Conservation (phyloP, 805 yeast species). For the Ogataea philodendri region DNA sequence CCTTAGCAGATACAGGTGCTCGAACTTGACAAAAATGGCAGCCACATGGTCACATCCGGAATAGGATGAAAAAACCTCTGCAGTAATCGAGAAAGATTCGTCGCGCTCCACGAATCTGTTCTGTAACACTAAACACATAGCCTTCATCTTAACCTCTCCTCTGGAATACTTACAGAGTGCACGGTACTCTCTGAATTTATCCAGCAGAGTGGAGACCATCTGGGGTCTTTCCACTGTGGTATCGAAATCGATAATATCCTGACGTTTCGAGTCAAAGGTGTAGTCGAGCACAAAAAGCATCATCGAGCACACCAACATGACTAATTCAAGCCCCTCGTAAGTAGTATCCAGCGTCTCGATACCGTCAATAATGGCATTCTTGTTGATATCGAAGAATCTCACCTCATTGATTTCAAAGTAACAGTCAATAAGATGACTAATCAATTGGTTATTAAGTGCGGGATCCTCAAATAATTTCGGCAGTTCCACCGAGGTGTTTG, state of each 20-base stretch:
- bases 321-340: constrained; percentile 17
- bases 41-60: constrained; percentile 3
- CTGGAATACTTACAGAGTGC: constrained; percentile 10
- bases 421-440: constrained; percentile 5
- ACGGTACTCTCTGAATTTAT: constrained; percentile 13
- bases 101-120: constrained; percentile 11
- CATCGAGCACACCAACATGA: constrained; percentile 18
- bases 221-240: constrained; percentile 1
- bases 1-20: constrained; percentile 15
- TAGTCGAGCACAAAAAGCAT: constrained; percentile 11
- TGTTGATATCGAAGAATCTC: constrained; percentile 10
- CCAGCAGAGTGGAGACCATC: constrained; percentile 4
- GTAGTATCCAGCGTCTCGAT: constrained; percentile 7
- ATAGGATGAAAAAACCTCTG: constrained; percentile 16
- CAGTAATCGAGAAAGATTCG: constrained; percentile 2
- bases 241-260: constrained; percentile 2
- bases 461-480: constrained; percentile 14
- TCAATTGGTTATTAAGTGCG: constrained; percentile 6
- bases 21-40: constrained; percentile 9
- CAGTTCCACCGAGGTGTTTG: constrained; percentile 12
- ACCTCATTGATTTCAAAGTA: constrained; percentile 7
- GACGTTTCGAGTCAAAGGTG: constrained; percentile 3
- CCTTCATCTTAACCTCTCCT: constrained; percentile 19
- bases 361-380: constrained; percentile 3
- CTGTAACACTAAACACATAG: constrained; percentile 16